phyloP scores from a whole-genome alignment of 495 filamentous ascomycete genomes.

The Penicillium silybi region DNA sequence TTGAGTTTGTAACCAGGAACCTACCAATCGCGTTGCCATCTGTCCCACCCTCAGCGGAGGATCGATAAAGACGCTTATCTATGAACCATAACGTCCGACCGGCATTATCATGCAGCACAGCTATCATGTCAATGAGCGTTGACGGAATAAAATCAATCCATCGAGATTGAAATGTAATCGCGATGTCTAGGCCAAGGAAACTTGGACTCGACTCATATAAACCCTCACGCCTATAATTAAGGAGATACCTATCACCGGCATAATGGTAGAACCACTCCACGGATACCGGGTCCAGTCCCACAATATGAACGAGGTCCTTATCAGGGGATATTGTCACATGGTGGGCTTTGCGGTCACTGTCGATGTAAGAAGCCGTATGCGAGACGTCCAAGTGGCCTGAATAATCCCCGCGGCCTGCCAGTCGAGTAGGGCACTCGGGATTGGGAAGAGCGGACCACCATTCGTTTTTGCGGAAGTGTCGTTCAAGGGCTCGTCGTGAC shows the following conservation, averaged over 20 bases:
- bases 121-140: neutral
- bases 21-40: no score
- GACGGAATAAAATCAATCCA: neutral
- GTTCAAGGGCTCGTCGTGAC: neutral
- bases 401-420: neutral
- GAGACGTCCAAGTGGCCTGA: neutral
- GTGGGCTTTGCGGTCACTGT: neutral
- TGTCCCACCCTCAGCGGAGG: no score
- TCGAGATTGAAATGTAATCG: neutral
- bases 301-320: neutral
- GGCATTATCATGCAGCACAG: neutral
- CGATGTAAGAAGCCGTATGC: neutral
- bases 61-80: neutral
- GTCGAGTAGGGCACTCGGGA: neutral
- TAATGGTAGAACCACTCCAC: slow-evolving; percentile 1
- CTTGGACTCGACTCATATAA: neutral
- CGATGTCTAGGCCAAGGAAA: neutral
- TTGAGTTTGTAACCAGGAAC: no score
- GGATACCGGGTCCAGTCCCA: neutral
- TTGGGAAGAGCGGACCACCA: neutral
- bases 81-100: neutral
- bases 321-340: neutral
- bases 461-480: neutral
- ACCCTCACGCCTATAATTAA: neutral
- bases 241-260: neutral